A percentile compares a stretch with the other conserved stretches of the same genome.
phyloP scores from a whole-genome alignment of 345 rosid genomes.

The Draba incana region DNA sequence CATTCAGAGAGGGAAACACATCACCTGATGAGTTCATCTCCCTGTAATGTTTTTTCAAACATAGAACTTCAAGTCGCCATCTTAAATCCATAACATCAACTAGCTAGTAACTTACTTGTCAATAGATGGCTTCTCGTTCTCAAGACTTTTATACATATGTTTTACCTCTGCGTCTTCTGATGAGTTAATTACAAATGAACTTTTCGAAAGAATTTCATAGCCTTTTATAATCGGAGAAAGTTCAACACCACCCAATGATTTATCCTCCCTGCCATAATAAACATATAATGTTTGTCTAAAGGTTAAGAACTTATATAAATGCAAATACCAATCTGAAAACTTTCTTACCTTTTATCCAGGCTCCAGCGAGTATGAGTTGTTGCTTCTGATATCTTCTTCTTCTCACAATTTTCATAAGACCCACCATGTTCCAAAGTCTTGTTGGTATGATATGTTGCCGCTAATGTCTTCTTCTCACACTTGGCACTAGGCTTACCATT shows the following conservation, averaged over 20 bases:
- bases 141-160: constrained; percentile 20
- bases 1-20: constrained; percentile 18
- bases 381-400: too few species aligned
- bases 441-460: constrained; percentile 4
- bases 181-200: not conserved
- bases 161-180: constrained; percentile 9
- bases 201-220: constrained; percentile 16
- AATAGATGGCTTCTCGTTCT: constrained; percentile 37
- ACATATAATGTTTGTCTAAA: not conserved
- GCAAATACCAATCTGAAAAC: not conserved
- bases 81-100: too few species aligned
- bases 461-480: constrained; percentile 23
- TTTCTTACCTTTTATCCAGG: constrained; percentile 36
- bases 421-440: not conserved
- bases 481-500: constrained; percentile 13
- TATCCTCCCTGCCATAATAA: constrained; percentile 32
- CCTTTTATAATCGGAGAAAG: constrained; percentile 4
- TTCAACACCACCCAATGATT: constrained; percentile 2
- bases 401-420: too few species aligned
- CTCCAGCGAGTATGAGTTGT: too few species aligned
- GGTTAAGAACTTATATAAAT: constrained; percentile 1
- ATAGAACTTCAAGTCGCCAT: not conserved
- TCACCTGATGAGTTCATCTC: constrained; percentile 18
- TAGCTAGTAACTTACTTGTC: constrained; percentile 30
- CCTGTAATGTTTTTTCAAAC: constrained; percentile 8